Evolutionary conservation across 176 grass and related monocot species (phyloP), one percentile per base, ranked within the genome.

Genomic region (Leersia perrieri): DNA sequence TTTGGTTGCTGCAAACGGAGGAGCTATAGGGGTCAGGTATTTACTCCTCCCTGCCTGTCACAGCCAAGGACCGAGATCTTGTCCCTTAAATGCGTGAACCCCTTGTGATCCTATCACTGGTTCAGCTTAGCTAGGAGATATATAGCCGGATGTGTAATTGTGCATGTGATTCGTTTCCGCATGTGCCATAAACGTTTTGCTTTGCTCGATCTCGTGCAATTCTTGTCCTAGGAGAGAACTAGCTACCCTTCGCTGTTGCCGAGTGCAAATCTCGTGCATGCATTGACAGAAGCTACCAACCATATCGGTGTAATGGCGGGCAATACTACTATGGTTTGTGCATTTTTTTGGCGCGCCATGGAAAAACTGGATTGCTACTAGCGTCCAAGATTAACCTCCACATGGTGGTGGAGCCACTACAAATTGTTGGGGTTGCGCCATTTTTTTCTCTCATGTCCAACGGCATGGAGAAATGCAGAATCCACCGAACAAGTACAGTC

Each of bases 31-130:
- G 15, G 82, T 40, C 26, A 64, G 9, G 66, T 25, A 80, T 84
- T 88, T 14, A 84, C 75, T 74, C 45, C 69, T 0, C 15, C 30
- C 70, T 58, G 76, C 38, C 87, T 80, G 76, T 73, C 81, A 30
- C 30, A 3, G 63, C 36, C 13, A 13, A 69, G 75, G 81, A 80
- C 75, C 44, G 60, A 40, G 76, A 80, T 80, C 76, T 53, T 5
- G 25, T 10, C 63, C 8, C 40, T 64, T 89, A n/a, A 89, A 80
- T 84, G 1, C 35, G 11, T 32, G 53, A 23, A 51, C 72, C 44
- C 72, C 22, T 31, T 72, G 18, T 55, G 33, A 73, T 73, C 39
- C 25, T 3, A 13, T 79, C 60, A 18, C 32, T 27, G 74, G 63
- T 63, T 33, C 60, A 79, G 66, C 45, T 64, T 33, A 38, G 44